Evolutionary conservation across 441 rosid species (phyloP).

Genomic region (Metrosideros polymorpha): DNA sequence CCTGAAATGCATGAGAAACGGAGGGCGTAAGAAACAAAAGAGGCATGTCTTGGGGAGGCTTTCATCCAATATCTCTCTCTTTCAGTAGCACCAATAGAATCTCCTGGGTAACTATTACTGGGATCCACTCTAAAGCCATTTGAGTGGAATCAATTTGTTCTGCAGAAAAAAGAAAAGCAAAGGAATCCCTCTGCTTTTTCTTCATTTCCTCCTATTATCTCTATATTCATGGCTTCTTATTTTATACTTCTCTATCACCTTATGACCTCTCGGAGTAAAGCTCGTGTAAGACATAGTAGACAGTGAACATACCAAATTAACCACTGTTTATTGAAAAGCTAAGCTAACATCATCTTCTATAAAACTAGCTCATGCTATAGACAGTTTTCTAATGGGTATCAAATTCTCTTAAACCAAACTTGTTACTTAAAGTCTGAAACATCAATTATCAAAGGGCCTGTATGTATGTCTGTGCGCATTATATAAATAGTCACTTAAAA

Average conservation of each 20-base stretch:
- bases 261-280: background rate
- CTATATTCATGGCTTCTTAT: background rate
- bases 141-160: background rate
- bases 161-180: background rate
- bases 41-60: background rate
- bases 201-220: background rate
- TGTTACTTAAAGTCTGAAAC: background rate
- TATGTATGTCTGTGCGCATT: background rate
- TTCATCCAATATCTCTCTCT: background rate
- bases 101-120: background rate
- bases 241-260: background rate
- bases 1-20: background rate
- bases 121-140: background rate
- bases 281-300: background rate
- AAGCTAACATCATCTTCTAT: background rate
- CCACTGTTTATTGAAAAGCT: background rate
- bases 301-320: background rate
- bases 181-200: background rate
- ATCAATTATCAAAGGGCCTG: background rate
- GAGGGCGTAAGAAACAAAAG: background rate
- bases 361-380: background rate
- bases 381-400: background rate
- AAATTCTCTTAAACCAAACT: background rate
- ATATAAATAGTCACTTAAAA: background rate
- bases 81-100: background rate